Percentiles rank a stretch among this genome's conserved stretches.
Evolutionary conservation across 257 asterid genomes (phyloP).

Genomic region (Lycium barbarum): DNA sequence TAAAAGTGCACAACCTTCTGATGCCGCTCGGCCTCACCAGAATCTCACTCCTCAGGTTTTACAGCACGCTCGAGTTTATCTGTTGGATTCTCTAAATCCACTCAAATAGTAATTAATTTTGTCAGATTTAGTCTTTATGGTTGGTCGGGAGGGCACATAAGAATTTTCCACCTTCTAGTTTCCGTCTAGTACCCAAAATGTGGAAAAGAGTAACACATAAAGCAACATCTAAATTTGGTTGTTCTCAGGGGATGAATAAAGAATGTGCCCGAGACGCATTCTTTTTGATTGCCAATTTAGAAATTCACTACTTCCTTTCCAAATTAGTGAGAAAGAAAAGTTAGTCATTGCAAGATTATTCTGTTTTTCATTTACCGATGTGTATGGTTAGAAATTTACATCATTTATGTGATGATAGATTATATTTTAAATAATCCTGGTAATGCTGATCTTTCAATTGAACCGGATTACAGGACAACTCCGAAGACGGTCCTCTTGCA

Average conservation of each 20-base stretch:
- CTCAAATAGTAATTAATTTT: background rate
- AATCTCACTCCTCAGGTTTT: conserved; percentile 67
- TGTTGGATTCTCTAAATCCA: background rate
- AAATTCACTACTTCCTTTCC: background rate
- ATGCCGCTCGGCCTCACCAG: conserved; percentile 55
- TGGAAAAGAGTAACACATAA: background rate
- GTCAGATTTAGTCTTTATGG: background rate
- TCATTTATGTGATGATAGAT: conserved; percentile 43
- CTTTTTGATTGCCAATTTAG: conserved; percentile 2
- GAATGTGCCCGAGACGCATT: background rate
- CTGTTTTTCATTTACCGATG: background rate
- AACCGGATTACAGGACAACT: conserved; percentile 61
- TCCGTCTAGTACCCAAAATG: background rate
- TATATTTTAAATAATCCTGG: conserved; percentile 31
- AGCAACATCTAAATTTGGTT: conserved; percentile 21
- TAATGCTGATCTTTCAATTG: conserved; percentile 31
- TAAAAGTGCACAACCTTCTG: conserved; percentile 56
- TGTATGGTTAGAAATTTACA: conserved; percentile 34
- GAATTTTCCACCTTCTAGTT: background rate
- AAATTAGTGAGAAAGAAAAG: conserved; percentile 5
- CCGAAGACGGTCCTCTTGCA: conserved; percentile 44
- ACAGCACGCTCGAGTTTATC: background rate
- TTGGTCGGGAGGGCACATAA: background rate
- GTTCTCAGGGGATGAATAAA: background rate
- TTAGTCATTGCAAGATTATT: conserved; percentile 24